These are phyloP conservation scores for Penicillium paneum DNA, from an alignment of 2,329 filamentous ascomycete genomes.

Conservation along the genomic window DNA sequence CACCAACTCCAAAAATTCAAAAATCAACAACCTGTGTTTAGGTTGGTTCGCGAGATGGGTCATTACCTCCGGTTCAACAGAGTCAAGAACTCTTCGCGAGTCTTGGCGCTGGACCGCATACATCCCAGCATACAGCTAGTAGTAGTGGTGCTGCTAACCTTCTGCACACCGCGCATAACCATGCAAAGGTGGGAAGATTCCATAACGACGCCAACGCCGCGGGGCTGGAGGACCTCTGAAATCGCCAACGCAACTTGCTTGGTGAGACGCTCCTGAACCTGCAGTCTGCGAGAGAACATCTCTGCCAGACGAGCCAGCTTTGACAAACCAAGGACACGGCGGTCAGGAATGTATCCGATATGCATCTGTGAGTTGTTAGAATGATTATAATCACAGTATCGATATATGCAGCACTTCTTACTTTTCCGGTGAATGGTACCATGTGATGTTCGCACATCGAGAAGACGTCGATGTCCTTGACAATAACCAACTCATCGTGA, in stretches of 20 bases:
- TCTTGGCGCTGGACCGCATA: conserved; percentile 89
- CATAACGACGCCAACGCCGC: conserved; percentile 96
- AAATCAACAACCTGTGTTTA: conserved; percentile 26
- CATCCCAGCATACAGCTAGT: conserved; percentile 98
- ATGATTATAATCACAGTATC: not conserved
- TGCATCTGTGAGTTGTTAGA: conserved; percentile 68
- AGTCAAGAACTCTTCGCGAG: conserved; percentile 90
- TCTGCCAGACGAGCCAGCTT: conserved; percentile 95
- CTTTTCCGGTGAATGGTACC: conserved; percentile 94
- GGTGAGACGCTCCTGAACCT: conserved; percentile 94
- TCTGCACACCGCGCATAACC: conserved; percentile 98
- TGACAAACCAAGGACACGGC: conserved; percentile 89
- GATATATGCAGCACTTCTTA: conserved; percentile 39
- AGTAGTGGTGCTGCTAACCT: conserved; percentile 80
- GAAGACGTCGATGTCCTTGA: conserved; percentile 95
- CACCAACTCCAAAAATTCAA: conserved; percentile 36
- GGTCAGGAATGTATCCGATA: conserved; percentile 92
- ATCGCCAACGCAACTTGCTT: conserved; percentile 94
- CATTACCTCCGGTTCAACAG: conserved; percentile 59
- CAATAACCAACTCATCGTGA: conserved; percentile 95
- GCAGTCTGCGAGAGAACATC: conserved; percentile 89
- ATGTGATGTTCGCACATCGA: conserved; percentile 96
- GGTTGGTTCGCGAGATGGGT: conserved; percentile 12
- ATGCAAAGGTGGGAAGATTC: conserved; percentile 96
- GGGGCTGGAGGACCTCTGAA: conserved; percentile 86